phyloP scores from a whole-genome alignment of 805 yeast genomes.

The Yarrowia sp. region DNA sequence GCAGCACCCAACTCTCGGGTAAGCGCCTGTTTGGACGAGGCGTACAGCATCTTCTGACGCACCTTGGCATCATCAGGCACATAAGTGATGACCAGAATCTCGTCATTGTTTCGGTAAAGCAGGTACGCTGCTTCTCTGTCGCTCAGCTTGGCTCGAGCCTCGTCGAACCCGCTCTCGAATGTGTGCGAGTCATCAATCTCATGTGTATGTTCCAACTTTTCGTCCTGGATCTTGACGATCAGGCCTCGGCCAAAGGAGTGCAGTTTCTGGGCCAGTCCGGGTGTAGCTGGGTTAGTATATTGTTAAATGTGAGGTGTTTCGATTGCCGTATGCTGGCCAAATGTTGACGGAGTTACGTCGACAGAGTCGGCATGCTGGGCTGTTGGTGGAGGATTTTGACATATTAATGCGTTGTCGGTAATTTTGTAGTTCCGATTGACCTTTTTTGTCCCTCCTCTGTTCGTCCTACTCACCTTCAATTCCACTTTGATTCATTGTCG shows the following conservation, averaged over 20 bases:
- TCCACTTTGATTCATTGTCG: constrained; percentile 25
- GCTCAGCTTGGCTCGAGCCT: constrained; percentile 37
- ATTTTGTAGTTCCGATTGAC: not conserved
- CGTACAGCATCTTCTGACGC: constrained; percentile 86
- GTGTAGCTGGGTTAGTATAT: constrained; percentile 7
- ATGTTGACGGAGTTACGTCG: no score
- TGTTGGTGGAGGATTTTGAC: no score
- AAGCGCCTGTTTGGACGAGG: constrained; percentile 78
- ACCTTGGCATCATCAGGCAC: constrained; percentile 86
- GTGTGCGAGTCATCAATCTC: constrained; percentile 36
- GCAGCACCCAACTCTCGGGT: constrained; percentile 67
- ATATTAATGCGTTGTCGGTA: no score
- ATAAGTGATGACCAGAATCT: constrained; percentile 57
- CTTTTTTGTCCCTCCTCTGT: no score
- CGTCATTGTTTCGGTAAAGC: constrained; percentile 40
- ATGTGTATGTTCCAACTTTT: constrained; percentile 26
- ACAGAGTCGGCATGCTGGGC: no score
- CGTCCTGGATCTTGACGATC: constrained; percentile 41
- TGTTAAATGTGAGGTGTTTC: no score
- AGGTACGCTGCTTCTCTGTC: constrained; percentile 50
- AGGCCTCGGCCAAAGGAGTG: constrained; percentile 38
- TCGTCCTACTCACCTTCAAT: constrained; percentile 16
- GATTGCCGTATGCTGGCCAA: no score
- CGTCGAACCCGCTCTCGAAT: constrained; percentile 40
- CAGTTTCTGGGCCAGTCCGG: constrained; percentile 26